Evolutionary conservation across 768 basidiomycete species (phyloP), one percentile per base, ranked within the genome.

Genomic region (Naganishia vaughanmartiniae): DNA sequence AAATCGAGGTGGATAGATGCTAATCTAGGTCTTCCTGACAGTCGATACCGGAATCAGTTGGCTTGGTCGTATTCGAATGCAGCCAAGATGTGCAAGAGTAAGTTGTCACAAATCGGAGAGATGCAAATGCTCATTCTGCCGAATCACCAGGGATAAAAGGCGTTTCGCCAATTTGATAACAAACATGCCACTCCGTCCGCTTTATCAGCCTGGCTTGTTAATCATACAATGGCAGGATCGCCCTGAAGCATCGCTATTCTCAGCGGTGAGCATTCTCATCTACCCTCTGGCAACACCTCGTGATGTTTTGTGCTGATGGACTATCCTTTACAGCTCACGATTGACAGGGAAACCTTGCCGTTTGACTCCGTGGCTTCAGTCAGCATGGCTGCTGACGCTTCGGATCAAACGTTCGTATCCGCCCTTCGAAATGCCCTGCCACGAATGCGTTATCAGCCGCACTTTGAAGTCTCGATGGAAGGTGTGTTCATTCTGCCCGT

Each of bases 21-120:
- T 26, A 15, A 67, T 48, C 66, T 1, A 21, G 15, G 6, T 53
- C 2, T 53, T 10, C 36, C 34, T 28, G 26, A 39, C 39, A 68
- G 54, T n/a, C 31, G 11, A 45, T 69, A 19, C 39, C 39, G n/a
- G 46, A 63, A 19, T 33, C 39, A 14, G 36, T 65, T 21, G 60
- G 70, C 17, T 36, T 71, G n/a, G 42, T 65, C n/a, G 54, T 71
- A 11, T 67, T 71, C 21, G 70, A 71, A 58, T 71, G 65, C 30
- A 30, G 58, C 19, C 30, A 48, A 3, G 34, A 54, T 5, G 10
- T 30, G 11, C 7, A 56, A 19, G 26, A 31, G 70, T 71, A 34
- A 30, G 70, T 46, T 9, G 14, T n/a, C 10, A 30, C 15, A 51
- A 53, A 63, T 24, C 19, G 19, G 1, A 31, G 12, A 55, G 30